A percentile compares a stretch with the other conserved stretches of the same genome.
phyloP scores from a whole-genome alignment of 768 basidiomycete genomes.

The Chiua virens region DNA sequence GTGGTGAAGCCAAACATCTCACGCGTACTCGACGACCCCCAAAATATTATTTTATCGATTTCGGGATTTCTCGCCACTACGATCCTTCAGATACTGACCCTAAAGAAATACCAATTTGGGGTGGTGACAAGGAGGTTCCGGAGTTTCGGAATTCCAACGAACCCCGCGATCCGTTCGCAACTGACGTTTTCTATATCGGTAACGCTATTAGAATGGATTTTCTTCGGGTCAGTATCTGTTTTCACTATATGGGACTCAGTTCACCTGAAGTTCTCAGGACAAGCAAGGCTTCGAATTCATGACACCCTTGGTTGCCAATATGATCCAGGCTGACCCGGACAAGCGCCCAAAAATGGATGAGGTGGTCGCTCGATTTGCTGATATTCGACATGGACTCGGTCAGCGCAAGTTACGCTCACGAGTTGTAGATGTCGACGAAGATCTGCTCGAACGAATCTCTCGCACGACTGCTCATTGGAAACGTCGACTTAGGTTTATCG shows the following conservation, averaged over 20 bases:
- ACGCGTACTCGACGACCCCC: constrained; percentile 31
- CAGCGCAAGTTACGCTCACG: constrained; percentile 28
- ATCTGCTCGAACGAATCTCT: constrained; percentile 9
- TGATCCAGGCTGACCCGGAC: constrained; percentile 35
- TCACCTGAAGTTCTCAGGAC: background rate
- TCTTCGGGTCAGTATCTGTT: constrained; percentile 21
- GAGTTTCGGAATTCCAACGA: constrained; percentile 32
- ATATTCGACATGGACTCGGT: constrained; percentile 1
- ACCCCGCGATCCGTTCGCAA: constrained; percentile 39
- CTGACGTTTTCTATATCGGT: constrained; percentile 45
- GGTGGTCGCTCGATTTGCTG: constrained; percentile 25
- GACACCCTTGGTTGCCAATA: constrained; percentile 31
- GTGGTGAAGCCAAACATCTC: constrained; percentile 20
- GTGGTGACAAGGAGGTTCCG: constrained; percentile 44
- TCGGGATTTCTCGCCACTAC: constrained; percentile 36
- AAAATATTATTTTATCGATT: constrained; percentile 25
- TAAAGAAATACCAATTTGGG: constrained; percentile 30
- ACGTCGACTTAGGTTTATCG: constrained; percentile 18
- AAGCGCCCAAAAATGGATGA: constrained; percentile 40
- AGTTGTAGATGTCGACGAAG: constrained; percentile 14
- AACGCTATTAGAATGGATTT: constrained; percentile 38
- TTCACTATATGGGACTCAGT: background rate
- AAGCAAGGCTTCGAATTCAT: constrained; percentile 31
- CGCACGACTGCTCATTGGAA: constrained; percentile 24
- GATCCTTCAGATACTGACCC: constrained; percentile 27